phyloP scores from a whole-genome alignment of 139 green algal species.

The Closterium sp. region DNA sequence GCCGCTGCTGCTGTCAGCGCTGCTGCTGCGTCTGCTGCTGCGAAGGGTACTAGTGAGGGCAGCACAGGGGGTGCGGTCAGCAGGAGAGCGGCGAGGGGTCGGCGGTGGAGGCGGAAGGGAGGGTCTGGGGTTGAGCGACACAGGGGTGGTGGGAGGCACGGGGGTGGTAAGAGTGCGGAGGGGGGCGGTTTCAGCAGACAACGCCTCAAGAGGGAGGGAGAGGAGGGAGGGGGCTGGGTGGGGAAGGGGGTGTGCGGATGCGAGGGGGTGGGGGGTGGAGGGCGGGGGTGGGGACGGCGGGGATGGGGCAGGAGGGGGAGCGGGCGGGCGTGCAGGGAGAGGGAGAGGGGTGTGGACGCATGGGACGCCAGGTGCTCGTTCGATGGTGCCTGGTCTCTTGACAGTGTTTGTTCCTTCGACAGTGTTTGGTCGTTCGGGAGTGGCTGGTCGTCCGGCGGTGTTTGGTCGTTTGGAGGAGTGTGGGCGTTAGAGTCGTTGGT shows the following conservation, averaged over 20 bases:
- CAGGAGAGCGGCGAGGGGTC: background rate
- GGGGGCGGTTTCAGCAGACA: background rate
- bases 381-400: no score
- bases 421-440: no score
- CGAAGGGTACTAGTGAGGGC: no score
- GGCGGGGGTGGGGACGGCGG: background rate
- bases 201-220: background rate
- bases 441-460: no score
- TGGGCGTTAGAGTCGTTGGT: background rate
- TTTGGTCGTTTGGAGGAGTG: no score
- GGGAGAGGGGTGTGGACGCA: background rate
- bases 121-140: background rate
- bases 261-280: no score
- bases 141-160: background rate
- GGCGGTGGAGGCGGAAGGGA: background rate
- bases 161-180: no score
- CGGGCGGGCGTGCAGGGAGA: background rate
- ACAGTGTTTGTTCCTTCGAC: no score
- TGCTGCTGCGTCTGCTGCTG: no score
- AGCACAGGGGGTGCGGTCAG: background rate
- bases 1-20: no score
- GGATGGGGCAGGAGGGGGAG: background rate
- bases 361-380: background rate
- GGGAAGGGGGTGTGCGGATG: background rate
- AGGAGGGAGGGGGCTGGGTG: no score